Evolutionary conservation across 129 eudicot genomes (phyloP), one percentile per base, ranked within the genome.

Genomic region (Centella asiatica): DNA sequence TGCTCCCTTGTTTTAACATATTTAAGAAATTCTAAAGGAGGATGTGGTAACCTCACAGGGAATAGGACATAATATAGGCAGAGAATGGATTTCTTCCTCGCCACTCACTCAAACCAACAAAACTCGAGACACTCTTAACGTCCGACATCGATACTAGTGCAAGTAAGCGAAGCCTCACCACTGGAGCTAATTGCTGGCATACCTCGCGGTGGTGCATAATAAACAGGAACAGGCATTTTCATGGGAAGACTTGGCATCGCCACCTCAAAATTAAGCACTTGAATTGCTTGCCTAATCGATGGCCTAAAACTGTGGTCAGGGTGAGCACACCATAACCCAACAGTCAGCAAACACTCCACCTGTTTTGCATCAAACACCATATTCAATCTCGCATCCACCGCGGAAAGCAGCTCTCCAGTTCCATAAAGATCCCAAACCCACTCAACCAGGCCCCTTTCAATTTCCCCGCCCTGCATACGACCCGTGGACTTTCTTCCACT

Each of bases 251-350:
- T 64, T 25, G 83, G 87, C 52, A 39, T 9, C 13, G 75, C 57
- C 52, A 61, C 70, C 70, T 83, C 89, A 37, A 83, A 78, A 50
- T 83, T 83, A 23, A 83, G 77, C 45, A 66, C 82, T 50, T 78
- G 84, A 62, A 83, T 69, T 4, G 78, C 89, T 66, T 83, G 85
- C 66, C 80, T 69, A 8, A 75, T 78, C 10, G 82, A 78, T 24
- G 89, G 89, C 56, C 85, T 69, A 26, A 69, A 28, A 67, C 52
- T 79, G 19, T 52, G 31, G 69, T 83, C 77, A 19, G 85, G 89
- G 69, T 83, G 85, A 5, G 82, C 64, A 59, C 85, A 76, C 82
- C 85, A 83, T 19, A 83, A 37, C 52, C 85, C 89, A 7, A 83
- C 75, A 63, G 61, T 83, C 82, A 76, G 44, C 77, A 83, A 57